Evolutionary conservation across 768 basidiomycete species (phyloP).

Genomic region (Rhodocollybia butyracea): DNA sequence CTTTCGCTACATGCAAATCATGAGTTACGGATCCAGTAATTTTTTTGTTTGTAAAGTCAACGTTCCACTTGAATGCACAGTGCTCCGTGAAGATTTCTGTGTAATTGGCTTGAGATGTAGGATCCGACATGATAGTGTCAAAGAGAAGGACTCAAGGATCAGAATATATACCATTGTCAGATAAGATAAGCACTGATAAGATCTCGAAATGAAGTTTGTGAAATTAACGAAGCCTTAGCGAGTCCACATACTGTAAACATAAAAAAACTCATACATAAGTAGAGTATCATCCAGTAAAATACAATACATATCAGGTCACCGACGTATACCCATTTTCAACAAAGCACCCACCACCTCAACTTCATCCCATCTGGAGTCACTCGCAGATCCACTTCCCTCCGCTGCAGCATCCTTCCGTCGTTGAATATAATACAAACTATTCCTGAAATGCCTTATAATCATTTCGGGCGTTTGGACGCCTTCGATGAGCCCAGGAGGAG

Average conservation of each 20-base stretch:
- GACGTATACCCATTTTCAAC: slow-evolving; percentile 82
- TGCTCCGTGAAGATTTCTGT: slow-evolving; percentile 60
- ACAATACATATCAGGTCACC: slow-evolving; percentile 30
- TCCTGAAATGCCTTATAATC: slow-evolving; percentile 91
- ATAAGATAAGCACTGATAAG: too few species aligned
- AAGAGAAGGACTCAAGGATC: background rate
- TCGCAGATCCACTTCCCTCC: slow-evolving; percentile 31
- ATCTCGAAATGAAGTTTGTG: too few species aligned
- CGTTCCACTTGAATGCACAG: slow-evolving; percentile 70
- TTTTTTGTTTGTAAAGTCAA: slow-evolving; percentile 65
- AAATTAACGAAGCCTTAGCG: too few species aligned
- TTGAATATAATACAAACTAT: slow-evolving; percentile 83
- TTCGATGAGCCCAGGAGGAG: slow-evolving; percentile 86
- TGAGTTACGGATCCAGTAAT: slow-evolving; percentile 69
- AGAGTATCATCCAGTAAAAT: background rate
- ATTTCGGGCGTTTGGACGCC: slow-evolving; percentile 91
- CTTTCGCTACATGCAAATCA: slow-evolving; percentile 49
- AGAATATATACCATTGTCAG: too few species aligned
- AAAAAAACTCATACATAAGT: background rate
- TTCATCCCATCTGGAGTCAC: slow-evolving; percentile 70
- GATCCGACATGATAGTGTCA: slow-evolving; percentile 35
- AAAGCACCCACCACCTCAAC: slow-evolving; percentile 87
- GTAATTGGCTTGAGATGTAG: slow-evolving; percentile 83
- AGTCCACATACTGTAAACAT: background rate
- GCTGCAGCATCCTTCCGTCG: slow-evolving; percentile 57